A percentile compares a stretch with the other conserved stretches of the same genome.
Conservation (phyloP, 768 basidiomycete genomes). For the Podaxis mareebaensis region DNA sequence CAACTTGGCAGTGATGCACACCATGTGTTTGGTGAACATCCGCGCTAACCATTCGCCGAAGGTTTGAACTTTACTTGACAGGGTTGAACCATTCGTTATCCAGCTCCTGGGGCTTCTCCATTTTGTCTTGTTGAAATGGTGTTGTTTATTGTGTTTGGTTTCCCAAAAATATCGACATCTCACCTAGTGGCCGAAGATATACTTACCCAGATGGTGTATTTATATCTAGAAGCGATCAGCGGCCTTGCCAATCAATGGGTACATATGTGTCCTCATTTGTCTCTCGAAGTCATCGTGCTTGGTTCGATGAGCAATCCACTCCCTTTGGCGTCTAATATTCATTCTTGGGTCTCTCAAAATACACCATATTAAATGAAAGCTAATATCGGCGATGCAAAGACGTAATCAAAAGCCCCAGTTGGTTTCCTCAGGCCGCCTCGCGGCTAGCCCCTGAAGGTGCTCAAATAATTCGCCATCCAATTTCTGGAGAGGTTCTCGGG, state of each 20-base stretch:
- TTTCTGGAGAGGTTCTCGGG: background rate
- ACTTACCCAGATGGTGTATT: background rate
- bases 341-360: background rate
- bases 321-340: background rate
- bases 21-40: too few relatives aligned
- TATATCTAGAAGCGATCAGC: conserved; percentile 2
- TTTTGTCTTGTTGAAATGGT: background rate
- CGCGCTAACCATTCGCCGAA: too few relatives aligned
- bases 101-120: too few relatives aligned
- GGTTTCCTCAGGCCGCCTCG: background rate
- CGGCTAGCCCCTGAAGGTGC: background rate
- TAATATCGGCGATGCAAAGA: background rate
- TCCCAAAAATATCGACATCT: conserved; percentile 4
- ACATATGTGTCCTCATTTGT: conserved; percentile 5
- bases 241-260: background rate
- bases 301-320: too few relatives aligned
- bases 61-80: too few relatives aligned
- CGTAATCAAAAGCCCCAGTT: background rate
- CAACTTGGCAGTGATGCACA: too few relatives aligned
- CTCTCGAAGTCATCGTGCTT: background rate
- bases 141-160: background rate
- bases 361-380: background rate
- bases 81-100: too few relatives aligned
- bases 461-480: background rate
- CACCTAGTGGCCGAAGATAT: background rate